These are phyloP conservation scores for Colletotrichum euphorbiae DNA, from an alignment of 2,329 filamentous ascomycete species.

Conservation along the genomic window DNA sequence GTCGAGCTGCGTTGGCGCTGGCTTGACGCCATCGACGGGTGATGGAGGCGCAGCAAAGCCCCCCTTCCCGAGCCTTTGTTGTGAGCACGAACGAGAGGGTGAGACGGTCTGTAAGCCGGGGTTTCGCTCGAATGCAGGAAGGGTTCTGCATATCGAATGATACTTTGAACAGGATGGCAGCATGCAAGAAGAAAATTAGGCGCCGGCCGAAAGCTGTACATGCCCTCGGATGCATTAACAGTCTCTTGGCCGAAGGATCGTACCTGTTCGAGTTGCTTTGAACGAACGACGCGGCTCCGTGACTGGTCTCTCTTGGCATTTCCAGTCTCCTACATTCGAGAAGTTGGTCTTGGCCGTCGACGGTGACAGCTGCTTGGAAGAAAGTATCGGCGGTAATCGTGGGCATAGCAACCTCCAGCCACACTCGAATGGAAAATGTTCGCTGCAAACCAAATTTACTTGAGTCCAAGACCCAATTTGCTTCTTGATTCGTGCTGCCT, in stretches of 20 bases:
- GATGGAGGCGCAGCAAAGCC: constrained; percentile 26
- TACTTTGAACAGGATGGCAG: background rate
- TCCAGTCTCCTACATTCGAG: background rate
- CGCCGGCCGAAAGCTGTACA: background rate
- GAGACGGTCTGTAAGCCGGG: background rate
- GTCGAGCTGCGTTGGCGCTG: constrained; percentile 13
- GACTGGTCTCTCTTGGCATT: background rate
- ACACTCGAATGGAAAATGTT: background rate
- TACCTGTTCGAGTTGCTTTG: background rate
- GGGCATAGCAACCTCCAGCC: background rate
- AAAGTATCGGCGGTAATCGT: constrained; percentile 2
- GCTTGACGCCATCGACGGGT: constrained; percentile 24
- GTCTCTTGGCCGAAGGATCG: background rate
- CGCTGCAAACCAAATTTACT: background rate
- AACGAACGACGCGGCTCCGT: background rate
- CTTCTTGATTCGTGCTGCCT: background rate
- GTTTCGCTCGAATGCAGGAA: constrained; percentile 10
- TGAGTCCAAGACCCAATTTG: background rate
- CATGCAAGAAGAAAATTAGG: background rate
- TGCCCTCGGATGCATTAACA: constrained; percentile 13
- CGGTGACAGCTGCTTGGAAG: background rate
- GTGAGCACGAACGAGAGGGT: background rate
- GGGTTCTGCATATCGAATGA: background rate
- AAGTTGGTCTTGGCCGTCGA: background rate
- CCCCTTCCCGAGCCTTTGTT: constrained; percentile 4